Conservation (phyloP, 2,329 filamentous ascomycete genomes). For the Colletotrichum cordylinicola region DNA sequence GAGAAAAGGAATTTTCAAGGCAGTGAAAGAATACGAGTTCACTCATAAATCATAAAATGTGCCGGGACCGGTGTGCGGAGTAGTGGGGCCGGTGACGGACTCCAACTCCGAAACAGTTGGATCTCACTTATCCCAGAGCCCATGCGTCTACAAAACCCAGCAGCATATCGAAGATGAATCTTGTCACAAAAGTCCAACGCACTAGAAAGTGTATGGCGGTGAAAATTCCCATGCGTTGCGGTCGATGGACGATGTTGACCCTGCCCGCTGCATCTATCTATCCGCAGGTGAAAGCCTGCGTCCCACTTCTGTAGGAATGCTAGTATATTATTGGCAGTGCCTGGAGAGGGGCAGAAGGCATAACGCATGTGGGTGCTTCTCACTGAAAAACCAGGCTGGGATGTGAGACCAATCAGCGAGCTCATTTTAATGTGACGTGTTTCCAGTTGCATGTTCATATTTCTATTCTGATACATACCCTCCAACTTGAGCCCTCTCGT, state of each 20-base stretch:
- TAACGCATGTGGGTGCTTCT: background rate
- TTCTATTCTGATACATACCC: fast-evolving
- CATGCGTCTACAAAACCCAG: too few relatives aligned
- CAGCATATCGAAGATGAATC: background rate
- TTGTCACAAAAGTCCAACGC: too few relatives aligned
- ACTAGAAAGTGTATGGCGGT: too few relatives aligned
- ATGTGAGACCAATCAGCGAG: background rate
- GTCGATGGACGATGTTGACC: too few relatives aligned
- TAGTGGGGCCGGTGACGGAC: background rate
- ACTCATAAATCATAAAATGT: background rate
- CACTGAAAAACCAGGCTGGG: background rate
- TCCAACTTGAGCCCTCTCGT: background rate
- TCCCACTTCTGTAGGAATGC: background rate
- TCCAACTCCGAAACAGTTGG: background rate
- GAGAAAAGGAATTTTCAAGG: fast-evolving
- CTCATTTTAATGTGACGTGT: fast-evolving
- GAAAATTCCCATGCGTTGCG: too few relatives aligned
- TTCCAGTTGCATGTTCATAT: fast-evolving
- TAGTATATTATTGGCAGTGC: fast-evolving
- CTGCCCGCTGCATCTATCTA: too few relatives aligned
- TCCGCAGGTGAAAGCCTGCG: too few relatives aligned
- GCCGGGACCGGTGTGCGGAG: background rate
- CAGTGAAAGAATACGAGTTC: background rate
- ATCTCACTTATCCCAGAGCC: background rate
- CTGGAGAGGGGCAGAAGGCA: too few relatives aligned